Base-by-base conservation (phyloP, 2,329 filamentous ascomycete species). In the Pyrenophora tritici-repentis region DNA sequence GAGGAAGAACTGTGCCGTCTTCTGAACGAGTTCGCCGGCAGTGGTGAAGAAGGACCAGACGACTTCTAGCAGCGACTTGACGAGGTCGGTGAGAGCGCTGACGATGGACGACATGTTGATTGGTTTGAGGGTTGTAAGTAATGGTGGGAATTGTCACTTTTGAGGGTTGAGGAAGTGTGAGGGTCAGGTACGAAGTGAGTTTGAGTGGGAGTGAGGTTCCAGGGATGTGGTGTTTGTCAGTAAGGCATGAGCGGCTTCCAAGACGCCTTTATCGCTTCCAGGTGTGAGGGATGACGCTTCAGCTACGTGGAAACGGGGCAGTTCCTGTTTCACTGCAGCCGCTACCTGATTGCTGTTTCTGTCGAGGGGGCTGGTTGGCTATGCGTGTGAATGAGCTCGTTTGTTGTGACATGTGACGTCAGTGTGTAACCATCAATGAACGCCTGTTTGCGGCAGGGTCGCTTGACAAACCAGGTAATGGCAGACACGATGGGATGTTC, bases 21-120 rank as follows among this genome's bases (percentile, higher is more conserved):
- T 59, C 37, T 71, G 58, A 8, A 68, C 56, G n/a, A 72, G 63
- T 33, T 68, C 56, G 43, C 57, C 64, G 16, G 68, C 66, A 9
- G 68, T 73, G 26, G 61, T 67, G 58, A 73, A 66, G 67, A 73
- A 63, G n/a, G 67, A 69, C 56, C 56, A 67, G 26, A 73, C 53
- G 29, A 73, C 61, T 50, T 70, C 70, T 50, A 73, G 37, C 31
- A 73, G 33, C 6, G 69, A 72, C 17, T 58, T 47, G 53, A 65
- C 51, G 47, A 73, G 56, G 59, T 73, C 70, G 33, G 55, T 55
- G 36, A 73, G 50, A n/a, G 70, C 66, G 14, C 50, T 47, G 42
- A 72, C 29, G 52, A 73, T 70, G 14, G 67, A 70, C 6, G 68
- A 64, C 71, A 73, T 73, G 26, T 49, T 58, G 56, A 20, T 18